Percentiles rank a stretch among this genome's conserved stretches.
Conservation (phyloP, 2,329 filamentous ascomycete genomes). For the Colletotrichum phormii region DNA sequence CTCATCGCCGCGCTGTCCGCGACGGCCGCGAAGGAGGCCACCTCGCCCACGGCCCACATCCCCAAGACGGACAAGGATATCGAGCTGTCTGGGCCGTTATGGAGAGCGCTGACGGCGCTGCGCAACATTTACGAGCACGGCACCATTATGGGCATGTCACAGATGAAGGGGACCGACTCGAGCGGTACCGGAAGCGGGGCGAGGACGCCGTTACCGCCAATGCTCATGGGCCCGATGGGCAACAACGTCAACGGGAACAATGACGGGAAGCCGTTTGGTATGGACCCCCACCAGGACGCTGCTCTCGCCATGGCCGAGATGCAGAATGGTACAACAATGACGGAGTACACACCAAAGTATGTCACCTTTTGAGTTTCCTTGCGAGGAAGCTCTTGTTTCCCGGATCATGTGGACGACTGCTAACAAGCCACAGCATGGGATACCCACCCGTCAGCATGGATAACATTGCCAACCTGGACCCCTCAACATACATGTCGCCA, state of each 20-base stretch:
- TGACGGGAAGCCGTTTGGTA: conserved; percentile 38
- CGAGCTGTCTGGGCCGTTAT: conserved; percentile 71
- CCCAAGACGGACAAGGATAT: conserved; percentile 69
- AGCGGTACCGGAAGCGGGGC: conserved; percentile 58
- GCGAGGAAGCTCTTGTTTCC: not conserved
- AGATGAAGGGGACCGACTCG: conserved; percentile 62
- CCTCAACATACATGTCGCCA: conserved; percentile 70
- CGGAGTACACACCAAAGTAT: conserved; percentile 31
- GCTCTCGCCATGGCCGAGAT: conserved; percentile 74
- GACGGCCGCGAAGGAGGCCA: conserved; percentile 71
- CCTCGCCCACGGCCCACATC: conserved; percentile 64
- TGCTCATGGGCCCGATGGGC: conserved; percentile 41
- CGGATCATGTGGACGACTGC: not conserved
- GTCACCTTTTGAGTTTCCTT: not conserved
- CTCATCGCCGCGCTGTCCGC: conserved; percentile 73
- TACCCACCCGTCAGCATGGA: conserved; percentile 54
- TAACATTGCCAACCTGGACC: conserved; percentile 63
- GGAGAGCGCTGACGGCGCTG: conserved; percentile 69
- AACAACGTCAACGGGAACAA: conserved; percentile 16
- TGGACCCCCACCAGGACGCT: conserved; percentile 70
- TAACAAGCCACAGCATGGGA: conserved; percentile 44
- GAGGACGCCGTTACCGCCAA: conserved; percentile 52
- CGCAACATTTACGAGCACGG: conserved; percentile 77
- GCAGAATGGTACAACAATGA: conserved; percentile 65
- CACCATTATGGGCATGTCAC: conserved; percentile 59